Conservation (phyloP, 129 eudicot species). For the Helianthus annuus region DNA sequence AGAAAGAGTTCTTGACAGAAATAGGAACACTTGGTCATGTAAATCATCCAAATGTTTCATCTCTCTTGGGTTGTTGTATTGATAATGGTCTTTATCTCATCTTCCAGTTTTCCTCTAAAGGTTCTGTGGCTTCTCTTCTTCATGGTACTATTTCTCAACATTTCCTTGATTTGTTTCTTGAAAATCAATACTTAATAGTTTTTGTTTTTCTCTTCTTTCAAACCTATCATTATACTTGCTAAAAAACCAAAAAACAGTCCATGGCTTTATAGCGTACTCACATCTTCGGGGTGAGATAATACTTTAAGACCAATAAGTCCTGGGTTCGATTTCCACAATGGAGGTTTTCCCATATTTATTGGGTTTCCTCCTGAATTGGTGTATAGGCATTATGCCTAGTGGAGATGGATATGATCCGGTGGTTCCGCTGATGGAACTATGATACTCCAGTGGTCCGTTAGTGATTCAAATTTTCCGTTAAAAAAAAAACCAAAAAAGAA, state of each 20-base stretch:
- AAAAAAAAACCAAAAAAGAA: too few species aligned
- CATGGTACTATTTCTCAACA: constrained; percentile 59
- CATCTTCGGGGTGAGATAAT: too few species aligned
- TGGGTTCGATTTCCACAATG: too few species aligned
- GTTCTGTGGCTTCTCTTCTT: constrained; percentile 96
- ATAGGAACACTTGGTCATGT: constrained; percentile 96
- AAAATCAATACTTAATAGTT: constrained; percentile 1
- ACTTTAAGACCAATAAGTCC: too few species aligned
- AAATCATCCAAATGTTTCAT: constrained; percentile 81
- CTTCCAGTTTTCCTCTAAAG: constrained; percentile 86
- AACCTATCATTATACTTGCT: background rate
- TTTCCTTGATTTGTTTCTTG: constrained; percentile 1
- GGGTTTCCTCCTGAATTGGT: too few species aligned
- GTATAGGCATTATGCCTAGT: too few species aligned
- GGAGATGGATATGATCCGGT: too few species aligned
- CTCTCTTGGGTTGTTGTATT: constrained; percentile 91
- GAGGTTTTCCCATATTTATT: too few species aligned
- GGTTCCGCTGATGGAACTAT: too few species aligned
- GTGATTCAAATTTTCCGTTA: too few species aligned
- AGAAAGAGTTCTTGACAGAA: constrained; percentile 91
- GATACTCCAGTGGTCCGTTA: too few species aligned
- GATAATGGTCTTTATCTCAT: constrained; percentile 94
- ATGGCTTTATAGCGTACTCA: too few species aligned
- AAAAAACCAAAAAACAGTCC: background rate
- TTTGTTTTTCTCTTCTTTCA: background rate